Base-by-base conservation (phyloP, 2,329 filamentous ascomycete genomes). In the Trichoderma afroharzianum region DNA sequence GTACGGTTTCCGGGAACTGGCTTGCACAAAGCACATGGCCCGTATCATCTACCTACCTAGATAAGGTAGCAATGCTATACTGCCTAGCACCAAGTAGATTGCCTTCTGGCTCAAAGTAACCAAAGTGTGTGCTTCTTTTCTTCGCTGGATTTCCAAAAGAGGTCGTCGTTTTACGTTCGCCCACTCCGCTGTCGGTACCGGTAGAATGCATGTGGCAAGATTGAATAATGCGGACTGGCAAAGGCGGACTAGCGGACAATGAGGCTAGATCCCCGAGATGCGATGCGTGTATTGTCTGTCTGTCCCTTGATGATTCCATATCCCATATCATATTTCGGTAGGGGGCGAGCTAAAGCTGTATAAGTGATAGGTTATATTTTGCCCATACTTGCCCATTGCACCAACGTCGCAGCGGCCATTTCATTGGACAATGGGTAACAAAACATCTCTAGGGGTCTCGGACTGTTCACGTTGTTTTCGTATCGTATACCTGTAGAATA, bases 301-400 rank as follows among this genome's bases (percentile, higher is more conserved):
- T 53, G 47, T 53, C n/a, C 21, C 47, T 53, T 6, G 47, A 43
- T 43, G 39, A 24, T 24, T 53, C n/a, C 21, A 53, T 53, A 53
- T 53, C 11, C 47, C 47, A 24, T 53, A 21, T 53, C n/a, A 14
- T 53, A 24, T 53, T 24, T 24, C n/a, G 2, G 47, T 14, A 53
- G 47, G 47, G 36, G 39, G 47, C 21, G 21, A 21, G 21, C 47
- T 21, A 21, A 53, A 30, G 30, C 63, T 66, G 47, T 66, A 21
- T 53, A 66, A 63, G 62, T 63, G 62, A 63, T 50, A 32, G 43
- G 62, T 63, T 63, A 63, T 50, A 50, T 50, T 63, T 43, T 63
- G 26, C n/a, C 43, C 43, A 50, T 12, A 50, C 1, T 43, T 43
- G 39, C 39, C 61, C 55, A 33, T n/a, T n/a, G 21, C 43, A n/a